Evolutionary conservation across 495 filamentous ascomycete species (phyloP).

Genomic region (Pyronema omphalodes): DNA sequence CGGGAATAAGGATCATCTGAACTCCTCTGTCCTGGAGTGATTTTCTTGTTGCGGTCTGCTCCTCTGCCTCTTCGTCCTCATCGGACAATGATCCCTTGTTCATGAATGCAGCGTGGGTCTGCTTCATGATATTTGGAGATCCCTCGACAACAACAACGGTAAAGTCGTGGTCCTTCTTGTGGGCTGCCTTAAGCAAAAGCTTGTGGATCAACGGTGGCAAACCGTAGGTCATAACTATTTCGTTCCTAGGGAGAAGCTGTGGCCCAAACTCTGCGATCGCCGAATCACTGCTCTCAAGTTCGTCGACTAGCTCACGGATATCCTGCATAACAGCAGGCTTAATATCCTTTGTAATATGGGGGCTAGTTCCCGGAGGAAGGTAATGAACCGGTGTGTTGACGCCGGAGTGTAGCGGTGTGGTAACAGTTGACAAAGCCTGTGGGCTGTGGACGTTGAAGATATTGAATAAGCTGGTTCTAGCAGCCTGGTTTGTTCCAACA

Average conservation of each 20-base stretch:
- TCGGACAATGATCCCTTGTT: constrained; percentile 11
- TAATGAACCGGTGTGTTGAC: constrained; percentile 10
- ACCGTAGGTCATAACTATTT: constrained; percentile 20
- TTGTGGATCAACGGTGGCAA: constrained; percentile 17
- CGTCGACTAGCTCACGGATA: constrained; percentile 22
- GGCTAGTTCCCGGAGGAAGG: background rate
- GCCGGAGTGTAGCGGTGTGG: constrained; percentile 10
- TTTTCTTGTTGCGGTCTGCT: constrained; percentile 11
- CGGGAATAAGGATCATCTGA: constrained; percentile 20
- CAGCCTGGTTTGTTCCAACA: constrained; percentile 16
- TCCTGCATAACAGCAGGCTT: constrained; percentile 22
- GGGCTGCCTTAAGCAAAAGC: constrained; percentile 19
- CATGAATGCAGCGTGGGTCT: constrained; percentile 18
- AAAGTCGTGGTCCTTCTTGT: constrained; percentile 21
- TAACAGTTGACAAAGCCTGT: constrained; percentile 11
- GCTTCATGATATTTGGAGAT: constrained; percentile 17
- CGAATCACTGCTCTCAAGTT: constrained; percentile 18
- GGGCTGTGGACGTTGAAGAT: constrained; percentile 17
- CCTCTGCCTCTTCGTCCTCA: constrained; percentile 12
- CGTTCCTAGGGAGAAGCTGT: constrained; percentile 18
- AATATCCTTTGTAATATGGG: constrained; percentile 5
- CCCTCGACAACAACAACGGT: constrained; percentile 20
- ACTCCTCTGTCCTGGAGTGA: constrained; percentile 18
- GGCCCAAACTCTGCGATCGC: constrained; percentile 18
- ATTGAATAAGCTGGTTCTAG: constrained; percentile 19